A percentile compares a stretch with the other conserved stretches of the same genome.
Evolutionary conservation across 2,329 filamentous ascomycete genomes (phyloP).

Genomic region (Colletotrichum karsti): DNA sequence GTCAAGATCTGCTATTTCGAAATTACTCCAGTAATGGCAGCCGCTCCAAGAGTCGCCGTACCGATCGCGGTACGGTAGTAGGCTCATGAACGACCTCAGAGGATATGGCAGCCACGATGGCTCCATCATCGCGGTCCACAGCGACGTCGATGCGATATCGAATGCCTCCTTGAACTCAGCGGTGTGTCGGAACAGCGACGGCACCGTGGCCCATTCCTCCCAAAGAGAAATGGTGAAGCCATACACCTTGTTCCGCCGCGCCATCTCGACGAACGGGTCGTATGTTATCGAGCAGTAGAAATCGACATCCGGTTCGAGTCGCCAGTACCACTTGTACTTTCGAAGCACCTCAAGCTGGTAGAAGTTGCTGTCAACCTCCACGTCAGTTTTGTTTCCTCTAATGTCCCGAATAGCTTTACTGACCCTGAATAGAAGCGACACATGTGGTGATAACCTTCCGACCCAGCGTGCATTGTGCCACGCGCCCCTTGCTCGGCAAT

Average conservation of each 20-base stretch:
- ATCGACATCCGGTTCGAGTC: conserved; percentile 53
- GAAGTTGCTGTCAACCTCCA: conserved; percentile 42
- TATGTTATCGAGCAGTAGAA: conserved; percentile 56
- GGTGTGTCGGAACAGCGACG: conserved; percentile 49
- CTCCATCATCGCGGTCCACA: conserved; percentile 51
- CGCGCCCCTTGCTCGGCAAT: conserved; percentile 42
- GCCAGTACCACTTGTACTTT: conserved; percentile 57
- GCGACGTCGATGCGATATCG: conserved; percentile 41
- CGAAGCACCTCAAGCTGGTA: conserved; percentile 50
- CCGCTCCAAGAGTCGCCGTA: conserved; percentile 51
- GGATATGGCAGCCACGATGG: conserved; percentile 52
- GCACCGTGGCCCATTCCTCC: conserved; percentile 51
- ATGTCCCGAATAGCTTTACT: conserved; percentile 27
- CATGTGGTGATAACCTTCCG: conserved; percentile 51
- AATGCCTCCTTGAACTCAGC: conserved; percentile 49
- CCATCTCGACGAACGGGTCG: conserved; percentile 56
- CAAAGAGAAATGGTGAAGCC: conserved; percentile 53
- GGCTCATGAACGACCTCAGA: conserved; percentile 45
- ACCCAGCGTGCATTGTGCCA: conserved; percentile 46
- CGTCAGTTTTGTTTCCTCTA: background rate
- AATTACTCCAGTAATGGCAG: conserved; percentile 59
- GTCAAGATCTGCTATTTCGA: conserved; percentile 55
- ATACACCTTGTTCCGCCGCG: conserved; percentile 51
- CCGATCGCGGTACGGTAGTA: conserved; percentile 45
- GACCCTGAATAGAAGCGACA: conserved; percentile 54